A percentile compares a stretch with the other conserved stretches of the same genome.
Evolutionary conservation across 257 asterid species (phyloP).

Genomic region (Jacaranda mimosifolia): DNA sequence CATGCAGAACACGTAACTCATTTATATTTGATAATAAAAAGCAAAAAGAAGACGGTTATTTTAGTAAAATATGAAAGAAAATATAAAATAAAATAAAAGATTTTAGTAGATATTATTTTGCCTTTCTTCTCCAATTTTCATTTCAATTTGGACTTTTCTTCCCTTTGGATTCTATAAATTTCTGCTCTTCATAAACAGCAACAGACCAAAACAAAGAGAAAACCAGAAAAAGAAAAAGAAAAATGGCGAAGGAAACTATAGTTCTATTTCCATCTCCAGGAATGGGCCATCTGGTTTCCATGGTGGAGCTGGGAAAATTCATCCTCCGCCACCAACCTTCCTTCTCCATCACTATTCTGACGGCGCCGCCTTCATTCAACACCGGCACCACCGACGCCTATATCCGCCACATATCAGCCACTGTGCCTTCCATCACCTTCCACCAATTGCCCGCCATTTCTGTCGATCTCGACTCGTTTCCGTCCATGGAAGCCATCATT

Average conservation of each 20-base stretch:
- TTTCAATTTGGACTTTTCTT: not conserved
- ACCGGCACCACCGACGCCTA: constrained; percentile 64
- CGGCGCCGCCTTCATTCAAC: constrained; percentile 46
- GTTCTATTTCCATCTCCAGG: constrained; percentile 75
- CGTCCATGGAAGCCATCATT: constrained; percentile 52
- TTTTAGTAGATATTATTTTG: too few species aligned
- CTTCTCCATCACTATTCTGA: constrained; percentile 47
- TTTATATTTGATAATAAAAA: too few species aligned
- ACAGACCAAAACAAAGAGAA: not conserved
- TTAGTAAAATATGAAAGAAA: too few species aligned
- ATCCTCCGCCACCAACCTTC: constrained; percentile 57
- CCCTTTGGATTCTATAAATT: not conserved
- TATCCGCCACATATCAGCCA: constrained; percentile 55
- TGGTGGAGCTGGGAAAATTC: constrained; percentile 79
- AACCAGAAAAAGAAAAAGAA: not conserved
- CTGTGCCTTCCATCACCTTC: constrained; percentile 67
- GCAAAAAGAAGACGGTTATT: too few species aligned
- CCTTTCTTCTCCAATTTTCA: too few species aligned
- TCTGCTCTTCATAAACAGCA: constrained; percentile 4
- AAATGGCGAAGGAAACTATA: constrained; percentile 23
- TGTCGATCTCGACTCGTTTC: constrained; percentile 42
- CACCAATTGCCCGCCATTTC: constrained; percentile 55
- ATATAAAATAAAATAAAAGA: too few species aligned
- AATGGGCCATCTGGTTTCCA: constrained; percentile 73
- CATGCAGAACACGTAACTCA: too few species aligned